Conservation (phyloP, 345 rosid genomes). For the Clausena lansium region DNA sequence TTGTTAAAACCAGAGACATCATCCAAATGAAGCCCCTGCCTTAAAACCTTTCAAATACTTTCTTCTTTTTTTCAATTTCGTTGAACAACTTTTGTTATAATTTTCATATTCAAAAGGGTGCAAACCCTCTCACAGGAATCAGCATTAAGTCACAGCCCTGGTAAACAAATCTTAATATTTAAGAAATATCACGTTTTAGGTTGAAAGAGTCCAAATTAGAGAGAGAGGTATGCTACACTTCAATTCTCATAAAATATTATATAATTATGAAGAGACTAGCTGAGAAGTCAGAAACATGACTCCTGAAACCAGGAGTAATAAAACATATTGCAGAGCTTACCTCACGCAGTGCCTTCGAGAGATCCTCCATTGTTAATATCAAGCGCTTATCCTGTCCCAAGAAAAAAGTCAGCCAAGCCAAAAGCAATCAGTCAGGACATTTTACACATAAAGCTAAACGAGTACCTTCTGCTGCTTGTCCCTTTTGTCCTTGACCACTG, state of each 20-base stretch:
- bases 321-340: slow-evolving; percentile 33
- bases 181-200: neutral
- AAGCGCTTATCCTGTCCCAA: slow-evolving; percentile 78
- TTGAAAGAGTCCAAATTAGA: neutral
- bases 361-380: slow-evolving; percentile 89
- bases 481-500: slow-evolving; percentile 87
- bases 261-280: neutral
- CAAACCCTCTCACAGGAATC: neutral
- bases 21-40: neutral
- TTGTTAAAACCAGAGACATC: neutral
- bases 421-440: neutral
- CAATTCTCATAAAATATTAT: neutral
- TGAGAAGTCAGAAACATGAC: neutral
- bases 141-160: neutral
- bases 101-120: neutral
- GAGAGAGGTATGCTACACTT: neutral
- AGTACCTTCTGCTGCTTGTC: slow-evolving; percentile 92
- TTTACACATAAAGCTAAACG: neutral
- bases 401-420: slow-evolving; percentile 14
- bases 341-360: slow-evolving; percentile 84
- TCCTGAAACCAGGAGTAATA: neutral
- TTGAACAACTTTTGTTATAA: neutral
- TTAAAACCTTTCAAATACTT: no score
- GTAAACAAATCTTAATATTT: neutral
- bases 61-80: neutral